These are phyloP conservation scores for Fusarium sacchari DNA, from an alignment of 2,329 filamentous ascomycete species.

Conservation along the genomic window DNA sequence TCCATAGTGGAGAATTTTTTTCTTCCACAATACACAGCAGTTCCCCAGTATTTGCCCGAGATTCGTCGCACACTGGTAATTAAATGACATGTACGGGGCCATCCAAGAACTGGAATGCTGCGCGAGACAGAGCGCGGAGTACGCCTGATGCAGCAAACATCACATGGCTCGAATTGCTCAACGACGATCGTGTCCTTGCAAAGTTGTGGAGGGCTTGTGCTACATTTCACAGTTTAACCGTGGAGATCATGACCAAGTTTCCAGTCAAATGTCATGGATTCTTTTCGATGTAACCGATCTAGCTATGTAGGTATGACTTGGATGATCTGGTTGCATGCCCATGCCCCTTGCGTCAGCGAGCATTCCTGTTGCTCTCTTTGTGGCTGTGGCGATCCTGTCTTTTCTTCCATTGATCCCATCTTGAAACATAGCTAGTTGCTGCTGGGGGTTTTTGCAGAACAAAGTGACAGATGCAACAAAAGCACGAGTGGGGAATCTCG, in stretches of 20 bases:
- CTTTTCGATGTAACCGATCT: conserved; percentile 12
- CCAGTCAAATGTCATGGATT: background rate
- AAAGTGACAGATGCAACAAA: background rate
- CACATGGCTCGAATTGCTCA: background rate
- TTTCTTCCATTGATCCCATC: background rate
- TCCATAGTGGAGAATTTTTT: background rate
- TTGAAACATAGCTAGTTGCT: background rate
- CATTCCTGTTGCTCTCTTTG: conserved; percentile 12
- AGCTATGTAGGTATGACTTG: conserved; percentile 13
- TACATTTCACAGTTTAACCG: conserved; percentile 2
- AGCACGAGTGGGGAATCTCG: background rate
- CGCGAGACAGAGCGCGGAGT: background rate
- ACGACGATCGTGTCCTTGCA: conserved; percentile 2
- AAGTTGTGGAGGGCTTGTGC: conserved; percentile 7
- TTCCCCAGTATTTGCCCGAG: conserved; percentile 4
- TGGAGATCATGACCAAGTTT: conserved; percentile 4
- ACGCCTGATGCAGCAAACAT: conserved; percentile 12
- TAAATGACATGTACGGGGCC: background rate
- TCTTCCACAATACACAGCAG: background rate
- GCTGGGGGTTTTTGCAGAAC: background rate
- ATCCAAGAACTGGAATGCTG: background rate
- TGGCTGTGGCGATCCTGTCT: conserved; percentile 7
- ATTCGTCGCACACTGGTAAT: conserved; percentile 12
- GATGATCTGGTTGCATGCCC: conserved; percentile 6
- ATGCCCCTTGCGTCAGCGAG: background rate